phyloP scores from a whole-genome alignment of 495 filamentous ascomycete genomes.

The Penicillium cataractarum region DNA sequence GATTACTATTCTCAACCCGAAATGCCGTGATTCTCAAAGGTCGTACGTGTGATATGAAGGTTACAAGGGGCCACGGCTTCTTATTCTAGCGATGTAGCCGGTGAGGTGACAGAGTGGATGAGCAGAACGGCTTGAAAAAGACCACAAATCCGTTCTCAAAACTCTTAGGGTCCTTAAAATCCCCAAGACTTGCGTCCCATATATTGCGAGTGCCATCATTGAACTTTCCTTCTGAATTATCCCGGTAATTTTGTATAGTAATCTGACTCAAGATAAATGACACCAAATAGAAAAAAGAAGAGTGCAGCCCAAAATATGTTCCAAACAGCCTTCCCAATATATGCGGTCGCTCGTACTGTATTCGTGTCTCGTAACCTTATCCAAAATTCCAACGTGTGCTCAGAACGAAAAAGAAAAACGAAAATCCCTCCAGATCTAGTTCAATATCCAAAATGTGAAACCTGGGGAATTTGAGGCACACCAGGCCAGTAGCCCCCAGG shows the following conservation, averaged over 20 bases:
- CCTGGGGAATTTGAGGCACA: slow-evolving; percentile 15
- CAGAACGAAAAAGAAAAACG: background rate
- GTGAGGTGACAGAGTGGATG: too few species aligned
- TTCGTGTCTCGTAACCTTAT: slow-evolving; percentile 12
- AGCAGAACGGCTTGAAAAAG: too few species aligned
- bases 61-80: too few species aligned
- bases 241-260: background rate
- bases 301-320: background rate
- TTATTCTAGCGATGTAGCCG: too few species aligned
- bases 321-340: background rate
- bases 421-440: background rate
- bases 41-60: too few species aligned
- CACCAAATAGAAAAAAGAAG: background rate
- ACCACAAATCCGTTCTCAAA: too few species aligned
- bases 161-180: too few species aligned
- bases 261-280: background rate
- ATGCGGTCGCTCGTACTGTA: slow-evolving; percentile 10
- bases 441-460: slow-evolving; percentile 28
- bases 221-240: background rate
- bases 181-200: too few species aligned
- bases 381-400: background rate
- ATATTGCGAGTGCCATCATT: too few species aligned
- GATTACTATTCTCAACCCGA: too few species aligned
- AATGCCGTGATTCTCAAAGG: too few species aligned
- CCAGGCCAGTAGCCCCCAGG: slow-evolving; percentile 21